These are phyloP conservation scores for Solanum appendiculatum DNA, from an alignment of 257 asterid species.

Conservation along the genomic window DNA sequence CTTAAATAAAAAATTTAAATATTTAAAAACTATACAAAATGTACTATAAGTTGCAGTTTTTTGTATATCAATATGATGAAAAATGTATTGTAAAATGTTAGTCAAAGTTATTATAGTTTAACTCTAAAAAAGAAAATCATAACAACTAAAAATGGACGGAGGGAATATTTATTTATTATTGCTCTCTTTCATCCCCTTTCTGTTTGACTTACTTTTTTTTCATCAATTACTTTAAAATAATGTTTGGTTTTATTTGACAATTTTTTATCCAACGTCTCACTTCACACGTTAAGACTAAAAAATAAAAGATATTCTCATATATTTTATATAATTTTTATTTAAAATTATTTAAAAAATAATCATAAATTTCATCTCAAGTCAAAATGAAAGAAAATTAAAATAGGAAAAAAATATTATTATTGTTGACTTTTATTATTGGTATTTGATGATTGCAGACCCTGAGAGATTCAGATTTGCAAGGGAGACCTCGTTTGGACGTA, in stretches of 20 bases:
- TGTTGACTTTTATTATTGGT: neutral
- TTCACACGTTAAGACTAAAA: neutral
- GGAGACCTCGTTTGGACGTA: constrained; percentile 25
- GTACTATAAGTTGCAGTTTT: too few relatives aligned
- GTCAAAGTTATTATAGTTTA: too few relatives aligned
- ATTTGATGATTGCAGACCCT: constrained; percentile 3
- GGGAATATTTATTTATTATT: too few relatives aligned
- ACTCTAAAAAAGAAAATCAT: too few relatives aligned
- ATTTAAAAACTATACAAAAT: too few relatives aligned
- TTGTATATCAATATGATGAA: too few relatives aligned
- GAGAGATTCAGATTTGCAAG: constrained; percentile 21
- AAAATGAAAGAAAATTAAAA: neutral
- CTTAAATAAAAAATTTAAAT: too few relatives aligned
- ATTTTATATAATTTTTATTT: neutral
- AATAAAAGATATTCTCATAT: neutral
- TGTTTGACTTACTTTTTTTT: neutral
- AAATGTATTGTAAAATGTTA: too few relatives aligned
- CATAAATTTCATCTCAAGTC: neutral
- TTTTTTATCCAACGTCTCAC: neutral
- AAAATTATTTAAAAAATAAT: neutral
- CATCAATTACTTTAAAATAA: neutral
- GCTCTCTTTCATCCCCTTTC: neutral
- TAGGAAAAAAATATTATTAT: neutral
- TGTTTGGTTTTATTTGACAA: neutral
- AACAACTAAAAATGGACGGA: neutral